Conservation (phyloP, 495 filamentous ascomycete species). For the Niebla homalea region DNA sequence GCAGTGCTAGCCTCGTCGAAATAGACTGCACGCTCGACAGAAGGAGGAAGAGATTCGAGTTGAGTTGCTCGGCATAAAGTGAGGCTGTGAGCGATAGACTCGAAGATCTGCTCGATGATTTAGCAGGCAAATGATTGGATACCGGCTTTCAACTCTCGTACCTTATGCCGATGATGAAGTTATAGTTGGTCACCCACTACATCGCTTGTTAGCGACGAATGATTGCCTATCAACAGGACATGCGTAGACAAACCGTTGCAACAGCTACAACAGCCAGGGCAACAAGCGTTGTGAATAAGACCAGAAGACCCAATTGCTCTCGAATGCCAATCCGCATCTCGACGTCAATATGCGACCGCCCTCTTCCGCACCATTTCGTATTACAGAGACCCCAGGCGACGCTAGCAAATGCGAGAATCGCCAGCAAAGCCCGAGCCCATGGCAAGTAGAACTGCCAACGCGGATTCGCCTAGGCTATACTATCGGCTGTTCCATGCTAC, state of each 20-base stretch:
- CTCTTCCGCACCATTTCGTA: no score
- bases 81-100: slow-evolving; percentile 65
- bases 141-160: slow-evolving; percentile 18
- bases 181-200: slow-evolving; percentile 60
- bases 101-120: slow-evolving; percentile 23
- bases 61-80: slow-evolving; percentile 69
- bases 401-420: no score
- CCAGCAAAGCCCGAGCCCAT: no score
- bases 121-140: no score
- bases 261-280: slow-evolving; percentile 51
- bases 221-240: background rate
- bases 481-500: no score
- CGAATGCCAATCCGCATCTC: slow-evolving; percentile 74
- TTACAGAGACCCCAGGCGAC: no score
- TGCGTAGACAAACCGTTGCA: slow-evolving; percentile 38
- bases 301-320: slow-evolving; percentile 65
- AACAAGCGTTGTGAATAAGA: slow-evolving; percentile 54
- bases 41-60: slow-evolving; percentile 60
- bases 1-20: slow-evolving; percentile 53
- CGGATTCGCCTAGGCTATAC: no score
- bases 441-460: no score
- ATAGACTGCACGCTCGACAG: slow-evolving; percentile 55
- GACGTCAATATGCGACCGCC: background rate
- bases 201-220: background rate
- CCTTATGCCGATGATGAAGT: slow-evolving; percentile 55